Conservation (phyloP, 345 rosid genomes). For the Corymbia maculata region DNA sequence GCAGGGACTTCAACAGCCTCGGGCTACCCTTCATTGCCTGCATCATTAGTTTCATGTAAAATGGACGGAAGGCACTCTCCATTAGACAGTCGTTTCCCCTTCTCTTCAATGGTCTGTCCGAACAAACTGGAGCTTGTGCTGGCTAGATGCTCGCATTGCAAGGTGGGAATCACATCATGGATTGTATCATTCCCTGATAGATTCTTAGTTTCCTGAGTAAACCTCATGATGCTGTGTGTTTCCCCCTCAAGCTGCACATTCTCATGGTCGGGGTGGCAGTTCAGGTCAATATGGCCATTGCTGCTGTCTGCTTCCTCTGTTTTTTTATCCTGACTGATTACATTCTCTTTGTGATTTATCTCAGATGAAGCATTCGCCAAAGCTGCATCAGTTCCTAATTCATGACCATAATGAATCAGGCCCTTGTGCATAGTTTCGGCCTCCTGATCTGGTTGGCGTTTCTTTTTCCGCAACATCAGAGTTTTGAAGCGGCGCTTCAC, state of each 20-base stretch:
- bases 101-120: slow-evolving; percentile 7
- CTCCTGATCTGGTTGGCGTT: slow-evolving; percentile 64
- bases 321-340: slow-evolving; percentile 8
- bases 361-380: neutral
- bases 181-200: slow-evolving; percentile 7
- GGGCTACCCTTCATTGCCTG: neutral
- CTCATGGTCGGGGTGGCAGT: slow-evolving; percentile 38
- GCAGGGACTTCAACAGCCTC: neutral
- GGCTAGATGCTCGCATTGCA: slow-evolving; percentile 12
- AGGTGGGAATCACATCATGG: slow-evolving; percentile 11
- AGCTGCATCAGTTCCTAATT: slow-evolving; percentile 13
- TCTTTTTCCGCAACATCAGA: slow-evolving; percentile 80
- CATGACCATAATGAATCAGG: slow-evolving; percentile 6
- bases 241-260: slow-evolving; percentile 15
- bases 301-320: slow-evolving; percentile 27
- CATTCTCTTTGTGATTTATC: slow-evolving; percentile 15
- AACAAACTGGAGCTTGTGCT: slow-evolving; percentile 5
- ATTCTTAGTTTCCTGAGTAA: slow-evolving; percentile 1
- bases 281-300: slow-evolving; percentile 43
- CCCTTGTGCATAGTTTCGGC: slow-evolving; percentile 2
- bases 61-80: slow-evolving; percentile 9
- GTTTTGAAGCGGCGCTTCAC: slow-evolving; percentile 92
- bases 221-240: slow-evolving; percentile 3
- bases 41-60: neutral
- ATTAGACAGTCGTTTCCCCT: slow-evolving; percentile 16